phyloP scores from a whole-genome alignment of 2,329 filamentous ascomycete species.

The Dothistroma septosporum region DNA sequence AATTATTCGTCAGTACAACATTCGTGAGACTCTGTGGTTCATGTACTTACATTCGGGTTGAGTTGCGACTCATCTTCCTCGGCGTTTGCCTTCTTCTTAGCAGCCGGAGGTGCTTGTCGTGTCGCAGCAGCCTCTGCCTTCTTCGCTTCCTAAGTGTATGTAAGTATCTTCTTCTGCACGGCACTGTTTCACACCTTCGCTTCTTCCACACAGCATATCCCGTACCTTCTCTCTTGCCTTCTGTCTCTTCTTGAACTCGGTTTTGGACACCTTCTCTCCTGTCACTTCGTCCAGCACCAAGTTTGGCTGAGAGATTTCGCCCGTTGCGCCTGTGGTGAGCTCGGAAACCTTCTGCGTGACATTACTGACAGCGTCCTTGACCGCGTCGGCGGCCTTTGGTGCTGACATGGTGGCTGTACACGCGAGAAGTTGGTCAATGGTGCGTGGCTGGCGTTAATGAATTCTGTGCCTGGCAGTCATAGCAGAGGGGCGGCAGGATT shows the following conservation, averaged over 20 bases:
- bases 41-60: slow-evolving; percentile 62
- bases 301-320: slow-evolving; percentile 37
- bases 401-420: slow-evolving; percentile 28
- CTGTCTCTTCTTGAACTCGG: slow-evolving; percentile 79
- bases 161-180: not conserved
- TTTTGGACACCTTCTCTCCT: slow-evolving; percentile 67
- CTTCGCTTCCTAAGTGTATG: slow-evolving; percentile 59
- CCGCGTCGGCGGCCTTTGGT: slow-evolving; percentile 35
- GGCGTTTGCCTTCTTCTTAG: slow-evolving; percentile 57
- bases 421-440: not conserved
- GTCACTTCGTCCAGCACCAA: slow-evolving; percentile 88
- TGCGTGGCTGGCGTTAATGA: not conserved
- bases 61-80: slow-evolving; percentile 67
- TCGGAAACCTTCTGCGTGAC: slow-evolving; percentile 34
- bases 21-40: not conserved
- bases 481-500: not conserved
- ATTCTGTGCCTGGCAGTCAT: not conserved
- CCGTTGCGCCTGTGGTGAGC: slow-evolving; percentile 33
- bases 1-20: slow-evolving; percentile 18
- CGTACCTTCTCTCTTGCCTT: slow-evolving; percentile 71
- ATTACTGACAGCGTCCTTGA: slow-evolving; percentile 36
- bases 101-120: slow-evolving; percentile 54
- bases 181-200: not conserved
- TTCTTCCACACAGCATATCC: not conserved
- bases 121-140: slow-evolving; percentile 81